phyloP scores from a whole-genome alignment of 176 grass and related monocot species.

The Calamus simplicifolius region DNA sequence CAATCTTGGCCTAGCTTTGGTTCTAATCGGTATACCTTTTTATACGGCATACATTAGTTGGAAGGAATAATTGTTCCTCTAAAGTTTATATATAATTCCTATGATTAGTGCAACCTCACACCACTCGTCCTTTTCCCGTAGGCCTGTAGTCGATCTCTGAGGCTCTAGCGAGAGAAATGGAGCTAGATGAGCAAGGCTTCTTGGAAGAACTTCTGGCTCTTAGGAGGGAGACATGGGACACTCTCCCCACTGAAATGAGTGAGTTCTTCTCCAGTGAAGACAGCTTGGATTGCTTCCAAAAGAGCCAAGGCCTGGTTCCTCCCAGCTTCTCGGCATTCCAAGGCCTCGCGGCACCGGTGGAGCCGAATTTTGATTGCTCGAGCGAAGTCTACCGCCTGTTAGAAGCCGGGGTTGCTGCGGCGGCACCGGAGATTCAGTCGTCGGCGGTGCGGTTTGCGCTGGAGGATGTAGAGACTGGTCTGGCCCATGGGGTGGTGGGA shows the following conservation, averaged over 20 bases:
- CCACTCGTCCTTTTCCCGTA: neutral
- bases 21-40: constrained; percentile 1
- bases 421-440: constrained; percentile 40
- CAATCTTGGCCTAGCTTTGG: neutral
- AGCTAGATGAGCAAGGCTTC: constrained; percentile 81
- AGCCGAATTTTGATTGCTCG: constrained; percentile 63
- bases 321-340: constrained; percentile 52
- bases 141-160: neutral
- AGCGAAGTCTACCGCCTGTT: constrained; percentile 52
- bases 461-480: constrained; percentile 14
- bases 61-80: constrained; percentile 59
- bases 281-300: constrained; percentile 66
- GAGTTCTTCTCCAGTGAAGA: constrained; percentile 58
- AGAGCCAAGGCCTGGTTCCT: constrained; percentile 36
- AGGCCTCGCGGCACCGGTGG: constrained; percentile 2
- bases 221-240: constrained; percentile 61
- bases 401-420: neutral
- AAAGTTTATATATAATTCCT: constrained; percentile 29
- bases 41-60: constrained; percentile 22
- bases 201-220: constrained; percentile 81
- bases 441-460: constrained; percentile 26
- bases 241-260: constrained; percentile 33
- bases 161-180: constrained; percentile 28
- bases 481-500: neutral
- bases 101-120: neutral